Evolutionary conservation across 495 filamentous ascomycete species (phyloP), one percentile per base, ranked within the genome.

Genomic region (Trichoderma erinaceum): DNA sequence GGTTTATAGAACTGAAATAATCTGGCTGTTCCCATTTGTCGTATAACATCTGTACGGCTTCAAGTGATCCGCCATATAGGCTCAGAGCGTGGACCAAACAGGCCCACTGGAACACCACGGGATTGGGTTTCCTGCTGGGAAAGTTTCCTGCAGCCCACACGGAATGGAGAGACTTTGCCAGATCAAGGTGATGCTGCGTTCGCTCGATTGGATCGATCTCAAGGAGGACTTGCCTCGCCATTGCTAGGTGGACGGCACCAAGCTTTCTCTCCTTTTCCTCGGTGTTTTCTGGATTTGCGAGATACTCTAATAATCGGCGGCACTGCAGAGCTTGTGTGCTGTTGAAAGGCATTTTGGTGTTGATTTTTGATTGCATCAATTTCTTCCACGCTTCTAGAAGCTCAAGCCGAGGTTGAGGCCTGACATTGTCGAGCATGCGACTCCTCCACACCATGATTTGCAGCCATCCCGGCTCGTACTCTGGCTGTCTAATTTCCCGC

Each of bases 241-340:
- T 75, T 64, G 83, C 77, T 23, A 92, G 72, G 46, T 84, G 85
- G 7, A 84, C 7, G 10, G 21, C n/a, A 8, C 41, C 78, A 7
- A 79, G 69, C 2, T 83, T 82, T 41, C 89, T 69, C 1, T 73
- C 69, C 69, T 66, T 82, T 65, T 73, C 75, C 48, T 71, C 79
- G 64, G 73, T 80, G 68, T 64, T 71, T 58, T 73, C 65, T 3
- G 75, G 73, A 0, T 81, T 78, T 68, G 80, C 67, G 8, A 96
- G 77, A 75, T 92, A 81, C 38, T 80, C 77, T 68, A 91, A 85
- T 21, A 90, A 85, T 3, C 77, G 74, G 18, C 82, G 69, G 44
- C 86, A 80, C 66, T 87, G 78, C 21, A 78, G 73, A 12, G 88
- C 89, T 73, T 96, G 89, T 41, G 87, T 86, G 25, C 85, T 82